Conservation (phyloP, 768 basidiomycete species). For the Serendipita sp. region DNA sequence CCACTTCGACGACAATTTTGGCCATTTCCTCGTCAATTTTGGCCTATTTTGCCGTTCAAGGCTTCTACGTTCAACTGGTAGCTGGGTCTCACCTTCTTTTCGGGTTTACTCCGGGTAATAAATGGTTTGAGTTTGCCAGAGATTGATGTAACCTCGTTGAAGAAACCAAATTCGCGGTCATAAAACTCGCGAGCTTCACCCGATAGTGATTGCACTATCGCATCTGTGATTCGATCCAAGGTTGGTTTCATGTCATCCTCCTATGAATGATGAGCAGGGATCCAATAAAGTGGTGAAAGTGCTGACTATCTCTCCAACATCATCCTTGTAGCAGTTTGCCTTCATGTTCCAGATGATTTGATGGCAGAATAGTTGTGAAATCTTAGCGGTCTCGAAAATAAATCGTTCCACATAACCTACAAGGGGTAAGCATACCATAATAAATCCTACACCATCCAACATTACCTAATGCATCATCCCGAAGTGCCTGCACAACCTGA, state of each 20-base stretch:
- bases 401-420: slow-evolving; percentile 86
- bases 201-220: slow-evolving; percentile 71
- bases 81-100: slow-evolving; percentile 65
- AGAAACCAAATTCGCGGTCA: slow-evolving; percentile 89
- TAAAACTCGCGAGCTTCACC: slow-evolving; percentile 82
- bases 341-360: slow-evolving; percentile 99
- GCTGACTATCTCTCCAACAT: slow-evolving; percentile 59
- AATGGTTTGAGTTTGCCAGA: slow-evolving; percentile 93
- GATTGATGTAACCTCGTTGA: slow-evolving; percentile 92
- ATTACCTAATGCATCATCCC: slow-evolving; percentile 75
- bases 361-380: slow-evolving; percentile 95
- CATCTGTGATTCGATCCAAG: slow-evolving; percentile 72
- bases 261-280: slow-evolving; percentile 23
- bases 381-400: slow-evolving; percentile 93
- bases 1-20: slow-evolving; percentile 81
- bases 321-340: slow-evolving; percentile 91
- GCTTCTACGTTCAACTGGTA: not conserved
- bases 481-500: slow-evolving; percentile 91
- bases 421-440: not conserved
- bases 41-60: slow-evolving; percentile 34
- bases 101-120: slow-evolving; percentile 86
- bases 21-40: slow-evolving; percentile 99
- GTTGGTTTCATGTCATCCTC: slow-evolving; percentile 90
- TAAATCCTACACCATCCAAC: not conserved
- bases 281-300: slow-evolving; percentile 14